Percentiles rank a stretch among this genome's conserved stretches.
Evolutionary conservation across 1,284 basidiomycete species (phyloP).

Genomic region (Leccinum solheimii): DNA sequence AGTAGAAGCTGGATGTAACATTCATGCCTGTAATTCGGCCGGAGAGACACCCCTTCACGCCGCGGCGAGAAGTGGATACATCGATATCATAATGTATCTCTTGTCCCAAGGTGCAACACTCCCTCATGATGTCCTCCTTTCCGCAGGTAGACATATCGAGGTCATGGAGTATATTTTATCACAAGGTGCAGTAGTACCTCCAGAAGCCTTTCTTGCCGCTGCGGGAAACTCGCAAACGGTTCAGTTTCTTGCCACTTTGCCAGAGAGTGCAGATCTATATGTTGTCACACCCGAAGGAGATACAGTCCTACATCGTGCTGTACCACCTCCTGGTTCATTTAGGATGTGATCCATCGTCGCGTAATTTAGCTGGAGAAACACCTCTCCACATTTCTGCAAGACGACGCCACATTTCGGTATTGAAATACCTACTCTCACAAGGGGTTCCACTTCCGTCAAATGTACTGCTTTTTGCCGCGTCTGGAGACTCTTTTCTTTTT

Average conservation of each 20-base stretch:
- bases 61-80: background rate
- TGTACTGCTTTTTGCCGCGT: background rate
- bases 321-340: background rate
- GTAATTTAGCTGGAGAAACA: background rate
- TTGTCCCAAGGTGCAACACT: too few relatives aligned
- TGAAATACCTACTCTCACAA: background rate
- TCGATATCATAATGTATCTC: background rate
- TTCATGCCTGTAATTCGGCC: background rate
- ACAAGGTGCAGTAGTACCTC: background rate
- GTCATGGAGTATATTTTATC: background rate
- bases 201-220: background rate
- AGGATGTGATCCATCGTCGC: background rate
- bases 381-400: background rate
- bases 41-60: background rate
- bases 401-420: background rate
- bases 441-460: background rate
- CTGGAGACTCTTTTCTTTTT: slow-evolving; percentile 17
- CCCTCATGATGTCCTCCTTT: background rate
- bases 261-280: background rate
- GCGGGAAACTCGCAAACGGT: background rate
- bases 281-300: background rate
- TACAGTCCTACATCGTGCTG: background rate
- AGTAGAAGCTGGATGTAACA: background rate
- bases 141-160: background rate
- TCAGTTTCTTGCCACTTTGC: background rate